Evolutionary conservation across 2,329 filamentous ascomycete genomes (phyloP), one percentile per base, ranked within the genome.

Genomic region (Pseudocercospora fuligena): DNA sequence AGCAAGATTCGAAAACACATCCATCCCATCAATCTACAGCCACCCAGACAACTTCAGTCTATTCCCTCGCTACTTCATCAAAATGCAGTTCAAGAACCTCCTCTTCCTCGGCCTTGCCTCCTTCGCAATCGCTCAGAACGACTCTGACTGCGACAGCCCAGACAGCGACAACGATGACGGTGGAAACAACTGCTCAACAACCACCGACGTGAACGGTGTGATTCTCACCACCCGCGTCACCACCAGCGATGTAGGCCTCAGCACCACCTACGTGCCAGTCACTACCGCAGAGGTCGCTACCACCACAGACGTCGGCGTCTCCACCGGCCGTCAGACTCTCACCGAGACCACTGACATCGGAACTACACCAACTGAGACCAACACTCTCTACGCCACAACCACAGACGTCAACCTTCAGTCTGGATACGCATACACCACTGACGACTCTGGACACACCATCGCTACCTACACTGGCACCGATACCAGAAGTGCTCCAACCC

Each of bases 391-490:
- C 58, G 66, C 56, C 6, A 69, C 64, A 2, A 66, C 66, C 19
- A 66, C 66, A 7, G 64, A 66, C 14, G 57, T 69, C 3, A 61
- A 61, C 33, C 64, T 69, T 25, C 59, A 64, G 61, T 51, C 33
- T 29, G 66, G 66, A 12, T 69, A 66, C 49, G 66, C 64, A 8
- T 69, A 64, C 61, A 69, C 64, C 2, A 66, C 66, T 27, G 60
- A 33, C 29, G 29, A 31, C 29, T 31, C 29, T 31, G 29, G 29
- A 7, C 5, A 31, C 8, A 31, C 29, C 29, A 31, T 31, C 8
- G 29, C 29, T 9, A 31, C 29, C 8, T 31, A 31, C 29, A 31
- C 29, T 7, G 29, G 29, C 29, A 31, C 29, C 29, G 29, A 31
- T 7, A 31, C 29, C 29, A 31, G 29, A 31, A 31, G 29, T 31